These are phyloP conservation scores for Ramaria sp. DNA, from an alignment of 768 basidiomycete genomes.

Conservation along the genomic window DNA sequence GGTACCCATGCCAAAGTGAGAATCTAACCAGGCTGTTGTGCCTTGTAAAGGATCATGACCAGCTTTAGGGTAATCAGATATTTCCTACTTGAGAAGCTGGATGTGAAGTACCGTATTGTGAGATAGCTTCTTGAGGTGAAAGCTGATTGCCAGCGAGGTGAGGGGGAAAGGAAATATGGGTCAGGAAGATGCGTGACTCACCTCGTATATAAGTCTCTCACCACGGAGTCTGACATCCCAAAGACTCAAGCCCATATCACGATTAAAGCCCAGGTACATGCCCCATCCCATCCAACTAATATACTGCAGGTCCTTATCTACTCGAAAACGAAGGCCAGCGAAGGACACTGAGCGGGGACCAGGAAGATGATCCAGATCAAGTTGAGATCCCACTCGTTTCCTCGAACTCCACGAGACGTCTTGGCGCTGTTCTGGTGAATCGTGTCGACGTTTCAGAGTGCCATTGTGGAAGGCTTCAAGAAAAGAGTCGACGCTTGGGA, in stretches of 20 bases:
- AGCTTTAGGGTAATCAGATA: slow-evolving; percentile 21
- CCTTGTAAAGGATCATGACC: slow-evolving; percentile 54
- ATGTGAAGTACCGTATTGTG: slow-evolving; percentile 38
- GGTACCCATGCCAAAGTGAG: slow-evolving; percentile 48
- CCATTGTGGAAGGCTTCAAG: slow-evolving; percentile 42
- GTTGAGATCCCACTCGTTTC: slow-evolving; percentile 25
- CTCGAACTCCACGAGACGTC: slow-evolving; percentile 38
- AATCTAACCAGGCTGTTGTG: slow-evolving; percentile 52
- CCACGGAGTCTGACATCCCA: slow-evolving; percentile 50
- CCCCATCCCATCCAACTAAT: slow-evolving; percentile 65
- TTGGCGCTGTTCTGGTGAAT: slow-evolving; percentile 20
- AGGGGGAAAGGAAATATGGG: not conserved
- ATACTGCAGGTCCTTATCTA: slow-evolving; percentile 40
- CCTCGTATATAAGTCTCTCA: slow-evolving; percentile 55
- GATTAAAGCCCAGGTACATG: slow-evolving; percentile 48
- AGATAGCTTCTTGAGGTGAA: slow-evolving; percentile 51
- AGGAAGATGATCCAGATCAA: slow-evolving; percentile 54
- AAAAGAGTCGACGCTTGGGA: slow-evolving; percentile 37
- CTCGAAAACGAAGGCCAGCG: slow-evolving; percentile 45
- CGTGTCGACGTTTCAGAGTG: slow-evolving; percentile 33
- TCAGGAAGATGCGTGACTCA: slow-evolving; percentile 11
- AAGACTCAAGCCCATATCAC: slow-evolving; percentile 55
- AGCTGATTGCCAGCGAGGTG: slow-evolving; percentile 23
- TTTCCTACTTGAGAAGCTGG: not conserved
- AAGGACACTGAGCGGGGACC: slow-evolving; percentile 56